Percentiles rank a stretch among this genome's conserved stretches.
These are phyloP conservation scores for Rosa persica DNA, from an alignment of 306 rosid species.

Conservation along the genomic window DNA sequence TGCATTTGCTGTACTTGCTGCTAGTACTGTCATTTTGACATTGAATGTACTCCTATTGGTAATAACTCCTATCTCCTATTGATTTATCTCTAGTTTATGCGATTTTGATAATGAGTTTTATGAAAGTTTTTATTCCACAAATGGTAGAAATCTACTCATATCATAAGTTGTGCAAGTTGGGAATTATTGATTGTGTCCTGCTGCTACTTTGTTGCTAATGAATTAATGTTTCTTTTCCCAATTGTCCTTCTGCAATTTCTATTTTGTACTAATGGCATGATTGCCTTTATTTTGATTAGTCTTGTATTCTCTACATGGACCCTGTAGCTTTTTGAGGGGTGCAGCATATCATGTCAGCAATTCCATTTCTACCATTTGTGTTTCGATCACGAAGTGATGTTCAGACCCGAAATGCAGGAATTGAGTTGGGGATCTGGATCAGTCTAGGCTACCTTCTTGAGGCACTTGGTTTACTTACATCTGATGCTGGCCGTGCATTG, in stretches of 20 bases:
- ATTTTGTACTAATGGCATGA: too few species aligned
- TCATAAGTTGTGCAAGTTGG: too few species aligned
- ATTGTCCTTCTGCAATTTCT: too few species aligned
- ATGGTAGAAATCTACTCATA: too few species aligned
- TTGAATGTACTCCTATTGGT: conserved; percentile 97
- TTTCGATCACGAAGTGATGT: conserved; percentile 46
- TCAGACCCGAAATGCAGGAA: conserved; percentile 56
- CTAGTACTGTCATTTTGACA: conserved; percentile 88
- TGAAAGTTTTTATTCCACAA: too few species aligned
- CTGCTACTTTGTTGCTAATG: too few species aligned
- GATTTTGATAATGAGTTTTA: too few species aligned
- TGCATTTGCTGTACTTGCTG: conserved; percentile 97
- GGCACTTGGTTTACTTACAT: conserved; percentile 68
- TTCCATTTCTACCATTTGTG: conserved; percentile 71
- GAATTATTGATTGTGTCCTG: too few species aligned
- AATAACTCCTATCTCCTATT: conserved; percentile 28
- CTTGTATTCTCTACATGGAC: conserved; percentile 30
- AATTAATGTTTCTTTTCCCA: too few species aligned
- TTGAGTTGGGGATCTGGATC: conserved; percentile 76
- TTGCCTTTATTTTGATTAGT: too few species aligned
- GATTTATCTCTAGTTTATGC: neutral
- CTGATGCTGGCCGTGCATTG: conserved; percentile 79
- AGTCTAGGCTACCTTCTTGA: conserved; percentile 72
- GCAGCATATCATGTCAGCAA: conserved; percentile 53
- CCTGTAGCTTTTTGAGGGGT: conserved; percentile 76